Conservation (phyloP, 164 flowering plant species). For the Euptelea pleiosperma region DNA sequence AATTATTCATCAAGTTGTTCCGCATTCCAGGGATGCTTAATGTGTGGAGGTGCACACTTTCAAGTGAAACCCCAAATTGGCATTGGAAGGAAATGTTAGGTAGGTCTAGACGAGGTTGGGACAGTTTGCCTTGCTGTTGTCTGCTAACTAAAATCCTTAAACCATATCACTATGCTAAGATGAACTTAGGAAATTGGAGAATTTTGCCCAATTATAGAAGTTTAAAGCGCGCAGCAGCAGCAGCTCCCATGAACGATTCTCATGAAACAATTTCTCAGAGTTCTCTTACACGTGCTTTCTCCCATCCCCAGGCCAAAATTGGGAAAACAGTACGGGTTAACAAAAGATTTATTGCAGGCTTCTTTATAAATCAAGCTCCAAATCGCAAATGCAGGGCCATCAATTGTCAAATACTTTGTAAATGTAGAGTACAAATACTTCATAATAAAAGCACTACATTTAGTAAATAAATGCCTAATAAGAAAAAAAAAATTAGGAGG, state of each 20-base stretch:
- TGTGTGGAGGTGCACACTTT: not conserved
- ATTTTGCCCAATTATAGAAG: not conserved
- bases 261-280: not conserved
- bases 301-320: not conserved
- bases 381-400: not conserved
- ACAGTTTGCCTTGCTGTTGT: not conserved
- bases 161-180: too few species aligned
- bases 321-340: not conserved
- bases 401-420: not conserved
- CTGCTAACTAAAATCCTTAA: not conserved
- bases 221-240: too few species aligned
- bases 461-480: not conserved
- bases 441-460: too few species aligned
- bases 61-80: not conserved
- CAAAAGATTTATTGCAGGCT: not conserved
- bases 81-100: constrained; percentile 1
- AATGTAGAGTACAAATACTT: too few species aligned
- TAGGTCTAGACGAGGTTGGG: not conserved
- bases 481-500: not conserved
- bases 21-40: not conserved
- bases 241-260: not conserved
- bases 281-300: not conserved
- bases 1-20: not conserved
- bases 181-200: too few species aligned
- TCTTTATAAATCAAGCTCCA: not conserved